Conservation (phyloP, 441 rosid species). For the Populus hybrid region DNA sequence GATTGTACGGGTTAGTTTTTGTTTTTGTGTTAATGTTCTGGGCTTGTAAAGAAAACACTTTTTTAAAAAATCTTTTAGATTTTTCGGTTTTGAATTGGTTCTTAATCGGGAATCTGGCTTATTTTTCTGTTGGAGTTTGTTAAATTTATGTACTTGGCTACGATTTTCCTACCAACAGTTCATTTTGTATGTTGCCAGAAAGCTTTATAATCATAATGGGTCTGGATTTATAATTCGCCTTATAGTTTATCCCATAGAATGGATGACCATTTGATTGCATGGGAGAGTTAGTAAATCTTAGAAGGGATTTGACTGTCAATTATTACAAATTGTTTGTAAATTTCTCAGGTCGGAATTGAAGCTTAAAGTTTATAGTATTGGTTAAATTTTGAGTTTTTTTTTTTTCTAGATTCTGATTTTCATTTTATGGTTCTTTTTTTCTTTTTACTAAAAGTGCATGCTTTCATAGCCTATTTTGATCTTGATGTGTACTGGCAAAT, state of each 20-base stretch:
- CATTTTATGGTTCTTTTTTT: neutral
- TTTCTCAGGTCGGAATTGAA: neutral
- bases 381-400: neutral
- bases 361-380: neutral
- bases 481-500: slow-evolving; percentile 1
- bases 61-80: neutral
- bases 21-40: neutral
- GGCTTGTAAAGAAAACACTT: neutral
- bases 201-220: neutral
- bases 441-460: neutral
- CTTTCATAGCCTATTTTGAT: neutral
- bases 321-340: neutral
- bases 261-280: neutral
- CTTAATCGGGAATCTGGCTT: neutral
- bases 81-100: neutral
- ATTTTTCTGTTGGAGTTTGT: neutral
- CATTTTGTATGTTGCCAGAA: neutral
- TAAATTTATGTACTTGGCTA: neutral
- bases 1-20: neutral
- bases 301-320: neutral
- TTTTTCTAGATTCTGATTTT: neutral
- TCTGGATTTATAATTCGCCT: neutral
- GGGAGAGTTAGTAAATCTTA: neutral
- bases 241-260: neutral
- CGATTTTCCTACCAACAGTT: neutral